Evolutionary conservation across 2,329 filamentous ascomycete species (phyloP), one percentile per base, ranked within the genome.

Genomic region (Metarhizium humberi): DNA sequence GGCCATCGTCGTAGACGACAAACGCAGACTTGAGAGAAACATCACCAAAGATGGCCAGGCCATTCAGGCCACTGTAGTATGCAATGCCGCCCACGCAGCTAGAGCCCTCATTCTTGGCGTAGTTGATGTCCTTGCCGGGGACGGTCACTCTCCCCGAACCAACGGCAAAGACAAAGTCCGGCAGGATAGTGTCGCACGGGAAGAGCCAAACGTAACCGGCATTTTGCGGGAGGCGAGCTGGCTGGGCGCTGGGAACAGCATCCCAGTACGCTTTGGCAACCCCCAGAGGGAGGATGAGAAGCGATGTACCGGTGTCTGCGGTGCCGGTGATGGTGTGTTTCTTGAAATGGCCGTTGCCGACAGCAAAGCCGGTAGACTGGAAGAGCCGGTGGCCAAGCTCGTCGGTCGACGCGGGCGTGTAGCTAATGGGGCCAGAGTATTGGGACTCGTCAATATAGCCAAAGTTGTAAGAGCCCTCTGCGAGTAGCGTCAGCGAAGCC

Each of bases 391-490:
- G 88, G 11, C 87, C 87, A 25, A 75, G 71, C 14, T 75, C 76
- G 29, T 75, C 76, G 65, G 88, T 80, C 11, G 38, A 40, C 58
- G 89, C 76, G 11, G 78, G 73, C 20, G 84, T 75, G 66, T 84
- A 89, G 25, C 76, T 70, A 62, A 92, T 77, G 4, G 76, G 62
- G 40, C 87, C 87, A 2, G 68, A 74, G 67, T 86, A 88, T 62
- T 87, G 83, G 54, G 71, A 72, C 1, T 64, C 65, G 66, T 92
- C 85, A 63, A 92, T 84, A 61, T 70, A 77, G 58, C 88, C 88
- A 63, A 92, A 92, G 64, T 90, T 84, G 71, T 90, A 92, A 30
- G 79, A 77, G 48, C 87, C 87, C 2, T 75, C 74, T 49, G 16
- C n/a, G 16, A 20, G 16, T 20, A 3, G 32, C 6, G 32, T 34